A percentile compares a stretch with the other conserved stretches of the same genome.
phyloP scores from a whole-genome alignment of 106 monocot genomes.

The Posidonia australis region DNA sequence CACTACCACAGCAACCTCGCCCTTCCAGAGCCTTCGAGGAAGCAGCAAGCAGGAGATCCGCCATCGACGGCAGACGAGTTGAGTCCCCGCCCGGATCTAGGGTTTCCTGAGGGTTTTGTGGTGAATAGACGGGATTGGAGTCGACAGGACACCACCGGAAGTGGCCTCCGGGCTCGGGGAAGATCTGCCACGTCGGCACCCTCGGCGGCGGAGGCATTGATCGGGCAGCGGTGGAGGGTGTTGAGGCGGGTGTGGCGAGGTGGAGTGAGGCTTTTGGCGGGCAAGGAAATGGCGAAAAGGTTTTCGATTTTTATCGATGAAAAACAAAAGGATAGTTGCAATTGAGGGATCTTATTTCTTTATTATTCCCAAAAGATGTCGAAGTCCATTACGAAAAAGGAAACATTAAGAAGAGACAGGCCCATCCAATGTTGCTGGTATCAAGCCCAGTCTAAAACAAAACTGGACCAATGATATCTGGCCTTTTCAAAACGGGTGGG shows the following conservation, averaged over 20 bases:
- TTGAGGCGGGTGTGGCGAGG: background rate
- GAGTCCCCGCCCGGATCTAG: background rate
- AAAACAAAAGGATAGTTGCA: too few species aligned
- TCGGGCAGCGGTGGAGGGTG: background rate
- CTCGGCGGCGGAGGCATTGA: slow-evolving; percentile 8
- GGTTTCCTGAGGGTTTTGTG: background rate
- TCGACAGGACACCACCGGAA: slow-evolving; percentile 27
- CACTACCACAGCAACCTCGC: slow-evolving; percentile 1
- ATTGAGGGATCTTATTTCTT: too few species aligned
- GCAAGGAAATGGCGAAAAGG: background rate
- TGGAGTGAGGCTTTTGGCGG: background rate
- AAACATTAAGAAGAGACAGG: too few species aligned
- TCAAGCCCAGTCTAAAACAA: too few species aligned
- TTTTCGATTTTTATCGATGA: too few species aligned
- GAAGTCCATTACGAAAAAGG: too few species aligned
- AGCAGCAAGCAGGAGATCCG: slow-evolving; percentile 31
- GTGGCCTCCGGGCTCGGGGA: slow-evolving; percentile 16
- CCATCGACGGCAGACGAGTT: slow-evolving; percentile 34
- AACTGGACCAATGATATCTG: too few species aligned
- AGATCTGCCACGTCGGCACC: slow-evolving; percentile 28
- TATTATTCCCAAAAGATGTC: too few species aligned
- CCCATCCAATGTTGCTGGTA: too few species aligned
- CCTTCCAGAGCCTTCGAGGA: slow-evolving; percentile 9
- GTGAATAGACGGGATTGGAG: background rate
- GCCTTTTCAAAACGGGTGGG: too few species aligned